Conservation (phyloP, 495 filamentous ascomycete genomes). For the Barbatosphaeria neglecta region DNA sequence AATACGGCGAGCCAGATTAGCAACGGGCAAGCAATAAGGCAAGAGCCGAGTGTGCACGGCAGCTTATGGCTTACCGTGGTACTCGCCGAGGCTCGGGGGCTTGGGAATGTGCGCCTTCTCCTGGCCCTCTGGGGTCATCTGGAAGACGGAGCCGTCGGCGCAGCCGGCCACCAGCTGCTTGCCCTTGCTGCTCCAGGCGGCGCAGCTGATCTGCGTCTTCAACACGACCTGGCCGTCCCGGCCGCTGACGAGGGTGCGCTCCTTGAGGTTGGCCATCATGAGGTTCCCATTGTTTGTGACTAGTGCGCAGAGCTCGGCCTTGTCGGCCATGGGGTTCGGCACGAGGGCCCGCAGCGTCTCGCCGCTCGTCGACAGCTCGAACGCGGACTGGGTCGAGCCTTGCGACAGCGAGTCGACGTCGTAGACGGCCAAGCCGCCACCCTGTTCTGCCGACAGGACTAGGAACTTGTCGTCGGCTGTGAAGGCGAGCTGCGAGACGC, state of each 20-base stretch:
- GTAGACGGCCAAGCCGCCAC: slow-evolving; percentile 75
- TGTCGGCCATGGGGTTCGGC: slow-evolving; percentile 67
- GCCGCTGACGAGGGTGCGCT: slow-evolving; percentile 45
- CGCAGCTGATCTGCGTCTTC: slow-evolving; percentile 65
- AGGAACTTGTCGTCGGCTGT: slow-evolving; percentile 74
- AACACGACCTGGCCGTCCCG: slow-evolving; percentile 54
- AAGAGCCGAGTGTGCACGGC: no score
- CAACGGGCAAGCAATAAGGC: slow-evolving; percentile 8
- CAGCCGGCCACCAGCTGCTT: slow-evolving; percentile 89
- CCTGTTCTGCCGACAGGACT: slow-evolving; percentile 69
- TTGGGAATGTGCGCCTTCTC: slow-evolving; percentile 67
- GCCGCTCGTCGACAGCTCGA: slow-evolving; percentile 68
- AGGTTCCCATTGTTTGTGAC: slow-evolving; percentile 73
- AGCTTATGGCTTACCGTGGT: slow-evolving; percentile 55
- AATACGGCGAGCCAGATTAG: slow-evolving; percentile 34
- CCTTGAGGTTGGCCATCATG: slow-evolving; percentile 67
- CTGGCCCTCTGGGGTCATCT: slow-evolving; percentile 71
- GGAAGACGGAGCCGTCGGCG: slow-evolving; percentile 65
- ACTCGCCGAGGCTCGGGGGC: slow-evolving; percentile 56
- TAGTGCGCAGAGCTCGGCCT: slow-evolving; percentile 56
- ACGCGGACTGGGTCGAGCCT: slow-evolving; percentile 49
- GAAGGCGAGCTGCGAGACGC: slow-evolving; percentile 83
- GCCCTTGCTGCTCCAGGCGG: slow-evolving; percentile 84
- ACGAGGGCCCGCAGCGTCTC: slow-evolving; percentile 59
- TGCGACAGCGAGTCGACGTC: slow-evolving; percentile 53